Evolutionary conservation across 768 basidiomycete genomes (phyloP), one percentile per base, ranked within the genome.

Genomic region (Xerocomus spinulosus): DNA sequence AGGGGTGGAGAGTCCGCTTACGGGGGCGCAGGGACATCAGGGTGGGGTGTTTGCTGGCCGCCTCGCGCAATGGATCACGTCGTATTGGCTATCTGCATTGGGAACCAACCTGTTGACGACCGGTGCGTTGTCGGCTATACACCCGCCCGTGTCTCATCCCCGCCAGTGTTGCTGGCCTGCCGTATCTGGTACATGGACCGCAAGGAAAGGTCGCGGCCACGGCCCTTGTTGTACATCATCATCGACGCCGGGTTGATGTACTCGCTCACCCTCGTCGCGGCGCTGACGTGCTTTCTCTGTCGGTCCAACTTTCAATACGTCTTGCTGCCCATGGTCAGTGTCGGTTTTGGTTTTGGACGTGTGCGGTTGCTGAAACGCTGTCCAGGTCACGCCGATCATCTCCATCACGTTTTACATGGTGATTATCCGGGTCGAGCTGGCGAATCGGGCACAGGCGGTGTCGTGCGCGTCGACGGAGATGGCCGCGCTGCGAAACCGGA

Each of bases 331-430:
- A 61, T 68, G 57, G 71, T 72, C 10, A 59, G 61, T 44, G 10
- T 36, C 21, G 13, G 17, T 33, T n/a, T 14, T 30, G 13, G 25
- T 5, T 21, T 3, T 18, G 4, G 8, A 42, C 25, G 3, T 20
- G n/a, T n/a, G n/a, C n/a, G n/a, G n/a, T n/a, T n/a, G 35, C 45
- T 53, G 30, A 48, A 18, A 3, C 25, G 6, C 9, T 12, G 10
- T n/a, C 26, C 23, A 71, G 70, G 55, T 68, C 37, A 64, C 62
- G 8, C 72, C 69, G 15, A 68, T 72, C 46, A 72, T 72, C 44
- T 68, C 66, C 5, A 73, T 74, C 58, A 66, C 68, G 4, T 73
- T 72, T 57, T 70, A 70, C 53, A 68, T 73, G 70, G 67, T 73
- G 37, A 71, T 72, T 29, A 62, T 73, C 20, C 73, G 71, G 26